Evolutionary conservation across 371 early-diverging fungal species (phyloP).

Genomic region (Apophysomyces sp.): DNA sequence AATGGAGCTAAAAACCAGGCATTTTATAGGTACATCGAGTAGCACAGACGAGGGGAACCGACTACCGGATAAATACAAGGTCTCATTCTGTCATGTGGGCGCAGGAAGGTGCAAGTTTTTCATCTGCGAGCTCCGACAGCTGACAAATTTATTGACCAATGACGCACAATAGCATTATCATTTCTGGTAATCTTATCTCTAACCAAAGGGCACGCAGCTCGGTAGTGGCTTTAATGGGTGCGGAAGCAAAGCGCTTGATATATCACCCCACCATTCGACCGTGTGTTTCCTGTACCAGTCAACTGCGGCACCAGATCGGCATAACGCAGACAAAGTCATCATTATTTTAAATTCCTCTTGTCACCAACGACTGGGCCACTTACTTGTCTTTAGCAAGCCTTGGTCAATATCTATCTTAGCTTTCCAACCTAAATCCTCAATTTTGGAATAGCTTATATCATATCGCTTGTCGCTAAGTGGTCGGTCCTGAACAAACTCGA

Average conservation of each 20-base stretch:
- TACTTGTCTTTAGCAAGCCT: constrained; percentile 75
- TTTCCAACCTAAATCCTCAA: constrained; percentile 72
- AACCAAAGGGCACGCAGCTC: constrained; percentile 7
- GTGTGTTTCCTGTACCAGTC: constrained; percentile 63
- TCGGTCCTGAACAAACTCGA: constrained; percentile 78
- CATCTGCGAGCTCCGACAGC: background rate
- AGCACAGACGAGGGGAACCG: constrained; percentile 4
- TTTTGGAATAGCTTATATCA: constrained; percentile 71
- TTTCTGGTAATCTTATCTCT: background rate
- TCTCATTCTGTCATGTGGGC: background rate
- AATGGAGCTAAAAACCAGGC: background rate
- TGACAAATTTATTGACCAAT: background rate
- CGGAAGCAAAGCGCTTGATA: constrained; percentile 50
- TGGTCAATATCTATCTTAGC: constrained; percentile 64
- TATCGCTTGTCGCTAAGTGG: constrained; percentile 83
- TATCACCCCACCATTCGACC: constrained; percentile 66
- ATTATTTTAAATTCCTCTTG: too few species aligned
- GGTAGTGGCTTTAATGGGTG: constrained; percentile 58
- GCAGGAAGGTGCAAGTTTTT: background rate
- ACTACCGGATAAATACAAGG: background rate
- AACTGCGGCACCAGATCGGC: too few species aligned
- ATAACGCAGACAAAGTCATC: too few species aligned
- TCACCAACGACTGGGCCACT: constrained; percentile 23
- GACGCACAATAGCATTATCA: background rate
- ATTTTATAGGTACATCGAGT: constrained; percentile 2